phyloP scores from a whole-genome alignment of 257 asterid species.

The Catharanthus roseus region DNA sequence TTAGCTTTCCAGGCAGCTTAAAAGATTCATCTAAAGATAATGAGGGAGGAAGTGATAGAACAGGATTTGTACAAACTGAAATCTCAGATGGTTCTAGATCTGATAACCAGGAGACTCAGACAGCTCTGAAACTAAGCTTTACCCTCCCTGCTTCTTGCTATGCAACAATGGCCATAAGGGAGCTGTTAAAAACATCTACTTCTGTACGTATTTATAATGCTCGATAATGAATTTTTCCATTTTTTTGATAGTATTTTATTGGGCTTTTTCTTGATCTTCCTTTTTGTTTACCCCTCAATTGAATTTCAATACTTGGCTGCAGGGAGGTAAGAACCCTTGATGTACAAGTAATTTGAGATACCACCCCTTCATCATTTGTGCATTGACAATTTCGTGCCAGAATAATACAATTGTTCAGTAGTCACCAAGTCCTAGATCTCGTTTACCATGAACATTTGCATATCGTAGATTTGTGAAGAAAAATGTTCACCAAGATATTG shows the following conservation, averaged over 20 bases:
- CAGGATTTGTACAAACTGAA: conserved; percentile 24
- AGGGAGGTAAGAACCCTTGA: neutral
- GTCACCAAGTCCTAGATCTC: neutral
- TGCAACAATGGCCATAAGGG: conserved; percentile 99
- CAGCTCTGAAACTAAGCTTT: conserved; percentile 82
- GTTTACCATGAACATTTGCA: neutral
- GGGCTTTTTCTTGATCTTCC: neutral
- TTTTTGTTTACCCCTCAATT: neutral
- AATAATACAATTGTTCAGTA: no score
- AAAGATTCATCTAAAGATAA: conserved; percentile 7
- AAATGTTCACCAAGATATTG: neutral
- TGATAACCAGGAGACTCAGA: conserved; percentile 36
- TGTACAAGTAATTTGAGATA: neutral
- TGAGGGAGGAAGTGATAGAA: conserved; percentile 19
- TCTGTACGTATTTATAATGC: conserved; percentile 52
- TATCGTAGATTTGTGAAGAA: neutral
- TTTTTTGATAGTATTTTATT: neutral
- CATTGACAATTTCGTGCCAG: neutral
- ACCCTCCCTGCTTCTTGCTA: conserved; percentile 90
- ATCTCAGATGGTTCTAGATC: conserved; percentile 28
- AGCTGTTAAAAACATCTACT: conserved; percentile 87
- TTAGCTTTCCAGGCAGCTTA: conserved; percentile 18
- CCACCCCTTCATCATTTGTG: neutral
- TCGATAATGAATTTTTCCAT: conserved; percentile 2
- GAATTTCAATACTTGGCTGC: neutral